Percentiles rank a stretch among this genome's conserved stretches.
Conservation (phyloP, 2,329 filamentous ascomycete species). For the Biscogniauxia marginata region DNA sequence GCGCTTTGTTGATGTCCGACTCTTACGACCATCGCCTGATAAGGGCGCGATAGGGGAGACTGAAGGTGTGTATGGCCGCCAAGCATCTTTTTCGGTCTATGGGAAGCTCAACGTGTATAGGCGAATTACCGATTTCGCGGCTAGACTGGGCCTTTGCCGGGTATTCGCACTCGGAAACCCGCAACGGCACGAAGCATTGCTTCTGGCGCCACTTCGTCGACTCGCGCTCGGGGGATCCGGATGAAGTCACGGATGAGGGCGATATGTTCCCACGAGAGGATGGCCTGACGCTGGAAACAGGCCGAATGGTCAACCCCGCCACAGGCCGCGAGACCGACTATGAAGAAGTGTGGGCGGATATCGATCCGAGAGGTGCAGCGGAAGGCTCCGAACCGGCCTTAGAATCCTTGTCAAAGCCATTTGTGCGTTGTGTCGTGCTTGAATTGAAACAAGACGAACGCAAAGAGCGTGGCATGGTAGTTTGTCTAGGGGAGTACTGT, state of each 20-base stretch:
- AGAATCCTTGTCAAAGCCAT: neutral
- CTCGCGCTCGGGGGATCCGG: conserved; percentile 42
- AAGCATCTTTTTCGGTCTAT: too few relatives aligned
- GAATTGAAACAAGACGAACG: conserved; percentile 34
- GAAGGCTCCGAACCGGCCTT: too few relatives aligned
- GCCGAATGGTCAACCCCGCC: conserved; percentile 57
- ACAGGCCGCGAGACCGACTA: conserved; percentile 54
- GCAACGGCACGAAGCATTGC: conserved; percentile 35
- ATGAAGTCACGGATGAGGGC: conserved; percentile 49
- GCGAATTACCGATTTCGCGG: conserved; percentile 19
- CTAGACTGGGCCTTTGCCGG: conserved; percentile 69
- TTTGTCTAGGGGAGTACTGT: conserved; percentile 52
- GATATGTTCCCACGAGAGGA: conserved; percentile 47
- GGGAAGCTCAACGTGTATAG: neutral
- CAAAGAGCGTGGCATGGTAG: conserved; percentile 46
- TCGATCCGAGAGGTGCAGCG: conserved; percentile 34
- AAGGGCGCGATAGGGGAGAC: conserved; percentile 3
- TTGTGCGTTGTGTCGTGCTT: conserved; percentile 39
- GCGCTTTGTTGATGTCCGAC: conserved; percentile 62
- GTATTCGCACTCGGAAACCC: conserved; percentile 39
- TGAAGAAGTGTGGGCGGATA: conserved; percentile 65
- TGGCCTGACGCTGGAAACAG: conserved; percentile 49
- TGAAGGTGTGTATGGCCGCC: neutral
- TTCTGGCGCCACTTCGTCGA: conserved; percentile 62
- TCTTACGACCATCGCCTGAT: conserved; percentile 39